Base-by-base conservation (phyloP, 2,329 filamentous ascomycete species). In the Fonsecaea monophora region DNA sequence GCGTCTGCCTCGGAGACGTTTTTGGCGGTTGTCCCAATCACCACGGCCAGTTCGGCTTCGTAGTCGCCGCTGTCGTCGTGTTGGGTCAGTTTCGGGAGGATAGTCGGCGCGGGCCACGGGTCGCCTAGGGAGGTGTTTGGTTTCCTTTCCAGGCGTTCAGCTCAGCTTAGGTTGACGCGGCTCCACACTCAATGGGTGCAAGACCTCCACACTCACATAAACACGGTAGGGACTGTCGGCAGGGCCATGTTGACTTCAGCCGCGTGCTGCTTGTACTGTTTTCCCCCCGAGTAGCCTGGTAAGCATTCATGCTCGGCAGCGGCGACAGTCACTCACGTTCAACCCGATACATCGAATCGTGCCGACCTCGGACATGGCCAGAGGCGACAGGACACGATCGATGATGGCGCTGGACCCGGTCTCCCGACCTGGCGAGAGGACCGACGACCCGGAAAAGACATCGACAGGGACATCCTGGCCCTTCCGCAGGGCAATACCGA, bases 381-480 rank as follows among this genome's bases (percentile, higher is more conserved):
- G 62, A 0, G 80, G 80, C 1, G 76, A 74, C 18, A 82, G 62
- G 71, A 50, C 35, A 78, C 62, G 58, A 30, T 69, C 69, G 50
- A 85, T 79, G 30, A 83, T 79, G 60, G 83, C 85, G 15, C 89
- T 78, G 12, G 54, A 59, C 53, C 68, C 83, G 1, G 86, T 88
- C 12, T 79, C 78, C 25, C 78, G 75, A 2, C 87, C 87, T 0
- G 86, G 83, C 30, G 77, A 78, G 54, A 89, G 76, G 1, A 87
- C 84, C 1, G 87, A 89, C 1, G 78, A 79, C 18, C 87, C 87
- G 30, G 83, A 85, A 77, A 86, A 89, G 6, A 87, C 79, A 48
- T 81, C 80, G 54, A 87, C 86, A 34, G 80, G 73, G 40, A 89
- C 86, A 48, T 88, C 83, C 68, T 85, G 78, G 40, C 85, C 85